These are phyloP conservation scores for Macrophomina phaseolina DNA, from an alignment of 2,329 filamentous ascomycete genomes.

Conservation along the genomic window DNA sequence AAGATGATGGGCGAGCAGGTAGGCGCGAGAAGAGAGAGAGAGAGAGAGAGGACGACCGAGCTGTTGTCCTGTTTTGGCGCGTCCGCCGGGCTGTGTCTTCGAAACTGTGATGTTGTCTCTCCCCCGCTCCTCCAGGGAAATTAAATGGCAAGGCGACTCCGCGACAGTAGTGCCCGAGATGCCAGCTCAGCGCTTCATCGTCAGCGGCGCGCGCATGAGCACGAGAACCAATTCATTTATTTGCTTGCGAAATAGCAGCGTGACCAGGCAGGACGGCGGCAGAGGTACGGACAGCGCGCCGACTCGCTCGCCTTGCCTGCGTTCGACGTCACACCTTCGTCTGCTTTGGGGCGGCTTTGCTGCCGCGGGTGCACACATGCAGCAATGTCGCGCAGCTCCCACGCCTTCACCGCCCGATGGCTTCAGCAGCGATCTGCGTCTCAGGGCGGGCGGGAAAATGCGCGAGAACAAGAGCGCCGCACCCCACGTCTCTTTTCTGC, in stretches of 20 bases:
- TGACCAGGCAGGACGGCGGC: neutral
- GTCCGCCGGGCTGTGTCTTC: too few relatives aligned
- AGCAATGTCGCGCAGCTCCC: neutral
- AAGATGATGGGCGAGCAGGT: too few relatives aligned
- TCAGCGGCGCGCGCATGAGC: neutral
- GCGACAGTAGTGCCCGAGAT: neutral
- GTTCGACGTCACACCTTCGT: neutral
- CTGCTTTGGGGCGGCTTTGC: neutral
- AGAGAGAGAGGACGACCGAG: too few relatives aligned
- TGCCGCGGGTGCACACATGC: neutral
- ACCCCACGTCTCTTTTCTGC: neutral
- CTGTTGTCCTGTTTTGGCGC: too few relatives aligned
- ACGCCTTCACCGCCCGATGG: neutral
- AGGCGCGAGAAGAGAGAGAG: too few relatives aligned
- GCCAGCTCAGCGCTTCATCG: neutral
- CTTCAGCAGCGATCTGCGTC: neutral
- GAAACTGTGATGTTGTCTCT: too few relatives aligned
- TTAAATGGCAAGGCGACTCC: neutral
- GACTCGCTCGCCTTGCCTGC: neutral
- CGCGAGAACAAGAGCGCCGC: neutral
- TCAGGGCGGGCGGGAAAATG: neutral
- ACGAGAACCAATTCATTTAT: neutral
- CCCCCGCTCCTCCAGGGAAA: neutral
- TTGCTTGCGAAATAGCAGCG: neutral
- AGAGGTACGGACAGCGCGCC: neutral